These are phyloP conservation scores for Mycena sp. DNA, from an alignment of 1,284 basidiomycete species.

Conservation along the genomic window DNA sequence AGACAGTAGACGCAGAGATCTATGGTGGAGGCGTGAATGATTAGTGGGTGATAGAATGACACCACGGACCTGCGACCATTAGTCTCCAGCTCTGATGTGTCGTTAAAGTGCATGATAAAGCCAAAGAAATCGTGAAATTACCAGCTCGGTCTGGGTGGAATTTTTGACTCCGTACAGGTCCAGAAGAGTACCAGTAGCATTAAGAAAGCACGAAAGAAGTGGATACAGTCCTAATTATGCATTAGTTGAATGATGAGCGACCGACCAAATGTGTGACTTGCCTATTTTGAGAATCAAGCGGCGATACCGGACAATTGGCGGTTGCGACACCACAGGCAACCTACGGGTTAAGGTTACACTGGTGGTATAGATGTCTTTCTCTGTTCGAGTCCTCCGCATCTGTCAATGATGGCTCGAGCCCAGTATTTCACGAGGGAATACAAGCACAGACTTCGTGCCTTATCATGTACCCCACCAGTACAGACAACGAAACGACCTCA, in stretches of 20 bases:
- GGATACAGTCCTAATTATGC: constrained; percentile 35
- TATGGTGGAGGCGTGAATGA: too few relatives aligned
- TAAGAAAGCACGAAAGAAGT: constrained; percentile 33
- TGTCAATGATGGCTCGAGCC: too few relatives aligned
- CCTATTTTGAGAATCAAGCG: constrained; percentile 35
- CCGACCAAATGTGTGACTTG: too few relatives aligned
- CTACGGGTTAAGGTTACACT: background rate
- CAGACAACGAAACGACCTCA: constrained; percentile 5
- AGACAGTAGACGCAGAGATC: too few relatives aligned
- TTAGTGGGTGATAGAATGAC: too few relatives aligned
- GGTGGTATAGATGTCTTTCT: background rate
- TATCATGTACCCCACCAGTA: constrained; percentile 18
- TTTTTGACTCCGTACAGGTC: constrained; percentile 31
- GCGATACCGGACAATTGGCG: constrained; percentile 23
- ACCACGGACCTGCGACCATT: too few relatives aligned
- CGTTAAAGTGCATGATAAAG: too few relatives aligned
- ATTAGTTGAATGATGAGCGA: background rate
- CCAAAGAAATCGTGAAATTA: too few relatives aligned
- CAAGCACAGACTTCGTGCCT: background rate
- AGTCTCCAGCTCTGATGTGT: too few relatives aligned
- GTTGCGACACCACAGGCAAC: background rate
- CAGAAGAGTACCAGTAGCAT: constrained; percentile 26
- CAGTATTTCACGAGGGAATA: too few relatives aligned
- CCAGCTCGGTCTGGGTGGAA: background rate
- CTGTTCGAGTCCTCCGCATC: too few relatives aligned